Base-by-base conservation (phyloP, 495 filamentous ascomycete species). In the Xylaria nigripes region DNA sequence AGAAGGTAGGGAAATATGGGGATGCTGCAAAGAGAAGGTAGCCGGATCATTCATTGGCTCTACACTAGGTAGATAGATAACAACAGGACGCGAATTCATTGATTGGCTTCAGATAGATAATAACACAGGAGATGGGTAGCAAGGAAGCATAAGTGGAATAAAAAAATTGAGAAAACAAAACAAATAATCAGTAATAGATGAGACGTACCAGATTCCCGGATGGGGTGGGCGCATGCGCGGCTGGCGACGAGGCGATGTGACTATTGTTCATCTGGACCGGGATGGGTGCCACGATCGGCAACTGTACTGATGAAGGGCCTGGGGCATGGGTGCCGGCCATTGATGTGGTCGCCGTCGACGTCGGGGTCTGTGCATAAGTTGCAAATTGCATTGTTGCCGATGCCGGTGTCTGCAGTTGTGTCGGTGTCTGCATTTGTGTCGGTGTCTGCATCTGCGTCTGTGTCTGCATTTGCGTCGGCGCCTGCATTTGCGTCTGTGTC, bases 191-290 rank as follows among this genome's bases (percentile, higher is more conserved):
- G 5, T 12, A 38, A 53, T 6, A 18, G 6, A 41, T 1, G 18
- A 43, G 22, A 64, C 63, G 50, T 58, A 67, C 64, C 61, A 67
- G 40, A 15, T 60, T 64, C 15, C 64, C 64, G 13, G 64, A 67
- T 7, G 64, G 48, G 25, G 55, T 67, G 16, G 64, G 64, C 44
- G 64, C 64, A 57, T 67, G 64, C 19, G 64, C 64, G 34, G 64
- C 64, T 44, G 64, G 64, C 9, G 64, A 67, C 3, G 63, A 61
- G 21, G 50, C 52, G 9, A 53, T 22, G 51, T 61, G 53, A 16
- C 30, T n/a, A n/a, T n/a, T 49, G 29, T 55, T 55, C 23, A 45
- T 55, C 18, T 9, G 29, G n/a, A 38, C 27, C 18, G 45, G 53
- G 15, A 50, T 48, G 6, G 36, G 46, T 45, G 53, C 32, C 12